Conservation (phyloP, 768 basidiomycete species). For the Lenzites betulinus region DNA sequence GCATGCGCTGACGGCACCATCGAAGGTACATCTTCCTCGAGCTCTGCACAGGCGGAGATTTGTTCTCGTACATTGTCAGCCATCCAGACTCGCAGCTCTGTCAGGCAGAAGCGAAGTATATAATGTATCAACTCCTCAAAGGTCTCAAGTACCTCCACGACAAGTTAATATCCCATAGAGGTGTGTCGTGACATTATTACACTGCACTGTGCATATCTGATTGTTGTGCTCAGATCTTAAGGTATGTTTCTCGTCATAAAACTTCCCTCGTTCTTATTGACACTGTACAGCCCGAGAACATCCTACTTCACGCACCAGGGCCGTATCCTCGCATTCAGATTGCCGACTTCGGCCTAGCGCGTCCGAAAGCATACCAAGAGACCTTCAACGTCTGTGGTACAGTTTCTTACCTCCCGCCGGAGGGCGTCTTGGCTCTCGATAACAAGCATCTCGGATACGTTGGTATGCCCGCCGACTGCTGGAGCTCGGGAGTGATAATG, state of each 20-base stretch:
- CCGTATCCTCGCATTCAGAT: conserved; percentile 83
- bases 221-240: conserved; percentile 54
- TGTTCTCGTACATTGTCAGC: conserved; percentile 82
- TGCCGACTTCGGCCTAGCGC: conserved; percentile 86
- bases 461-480: conserved; percentile 89
- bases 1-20: not conserved
- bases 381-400: conserved; percentile 90
- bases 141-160: conserved; percentile 73
- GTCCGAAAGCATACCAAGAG: conserved; percentile 75
- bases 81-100: conserved; percentile 58
- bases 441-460: conserved; percentile 70
- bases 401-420: conserved; percentile 82
- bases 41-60: conserved; percentile 82
- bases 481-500: conserved; percentile 82
- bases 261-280: not conserved
- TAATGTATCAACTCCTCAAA: conserved; percentile 77
- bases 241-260: conserved; percentile 35
- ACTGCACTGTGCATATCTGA: not conserved
- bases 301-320: conserved; percentile 75
- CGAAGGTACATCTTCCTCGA: conserved; percentile 80
- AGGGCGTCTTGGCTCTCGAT: conserved; percentile 79
- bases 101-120: conserved; percentile 83
- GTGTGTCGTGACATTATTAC: conserved; percentile 35
- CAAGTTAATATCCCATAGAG: conserved; percentile 76
- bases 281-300: conserved; percentile 74